Base-by-base conservation (phyloP, 208 protist species). In the Wallacemonas sp. region DNA sequence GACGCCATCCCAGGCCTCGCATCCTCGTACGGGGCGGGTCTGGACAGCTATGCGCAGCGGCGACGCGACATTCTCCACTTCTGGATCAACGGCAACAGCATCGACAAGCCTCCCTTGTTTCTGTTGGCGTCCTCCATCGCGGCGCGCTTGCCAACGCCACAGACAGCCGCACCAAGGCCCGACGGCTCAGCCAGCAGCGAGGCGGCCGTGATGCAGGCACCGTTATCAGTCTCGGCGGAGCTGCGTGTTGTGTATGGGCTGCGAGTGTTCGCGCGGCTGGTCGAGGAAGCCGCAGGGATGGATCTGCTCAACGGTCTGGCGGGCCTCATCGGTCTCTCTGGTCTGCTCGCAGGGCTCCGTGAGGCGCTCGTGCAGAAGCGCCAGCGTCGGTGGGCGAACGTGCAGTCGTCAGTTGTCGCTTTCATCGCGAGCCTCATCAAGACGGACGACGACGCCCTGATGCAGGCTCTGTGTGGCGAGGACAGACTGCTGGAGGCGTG, bases 341-440 rank as follows among this genome's bases (percentile, higher is more conserved):
- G 55, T 13, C 59, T 88, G 9, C 41, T 82, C 24, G 39, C 67
- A 1, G 45, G 55, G 17, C 26, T 82, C 27, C 48, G 53, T 22
- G 15, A 27, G 1, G 44, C 60, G 36, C 63, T 88, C 21, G 57
- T 26, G 44, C 44, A 32, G 42, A 32, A 15, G 15, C 46, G 65
- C 10, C 27, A 39, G 27, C 85, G 81, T 37, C 60, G 68, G 0
- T 54, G 64, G 37, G 66, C 79, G 19, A 88, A 88, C 67, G 21
- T 84, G 55, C 81, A 91, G 57, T 80, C 81, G 10, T 80, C 81
- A 26, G 63, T 75, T n/a, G 68, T 76, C 1, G 52, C 78, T 3
- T 73, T 87, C 38, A 22, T 91, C 21, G 60, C 80, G 0, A 52
- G 75, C 15, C 50, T 79, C 34, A 61, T 78, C 32, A 42, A 67